These are phyloP conservation scores for Hyaloscypha variabilis DNA, from an alignment of 495 filamentous ascomycete genomes.

Conservation along the genomic window DNA sequence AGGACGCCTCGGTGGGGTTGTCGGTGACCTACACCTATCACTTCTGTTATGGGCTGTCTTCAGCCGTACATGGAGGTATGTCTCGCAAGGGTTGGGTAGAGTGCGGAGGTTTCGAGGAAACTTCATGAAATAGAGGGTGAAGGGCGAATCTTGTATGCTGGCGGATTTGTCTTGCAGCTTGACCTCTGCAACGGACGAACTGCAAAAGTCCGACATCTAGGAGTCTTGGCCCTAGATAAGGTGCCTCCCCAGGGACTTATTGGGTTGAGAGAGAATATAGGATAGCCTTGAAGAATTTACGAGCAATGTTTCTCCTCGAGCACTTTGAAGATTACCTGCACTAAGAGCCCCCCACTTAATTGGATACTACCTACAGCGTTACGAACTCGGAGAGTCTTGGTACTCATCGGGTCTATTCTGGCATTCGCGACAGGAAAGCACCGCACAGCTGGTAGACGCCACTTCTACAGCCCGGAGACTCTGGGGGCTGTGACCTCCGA, in stretches of 20 bases:
- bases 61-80: not conserved
- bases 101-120: not conserved
- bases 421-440: too few species aligned
- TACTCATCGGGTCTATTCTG: too few species aligned
- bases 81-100: not conserved
- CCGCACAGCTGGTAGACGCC: not conserved
- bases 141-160: not conserved
- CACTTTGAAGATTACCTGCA: too few species aligned
- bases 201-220: not conserved
- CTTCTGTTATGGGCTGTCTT: not conserved
- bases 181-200: not conserved
- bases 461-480: not conserved
- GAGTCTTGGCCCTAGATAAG: too few species aligned
- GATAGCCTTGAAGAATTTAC: too few species aligned
- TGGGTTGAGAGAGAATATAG: too few species aligned
- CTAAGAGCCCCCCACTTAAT: too few species aligned
- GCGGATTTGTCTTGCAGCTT: not conserved
- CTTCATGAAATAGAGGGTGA: not conserved
- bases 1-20: not conserved
- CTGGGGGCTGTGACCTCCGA: not conserved
- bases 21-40: not conserved
- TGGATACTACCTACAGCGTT: too few species aligned
- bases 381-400: too few species aligned
- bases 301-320: too few species aligned
- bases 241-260: too few species aligned